phyloP scores from a whole-genome alignment of 2,329 filamentous ascomycete genomes.

The Fusarium sp. region DNA sequence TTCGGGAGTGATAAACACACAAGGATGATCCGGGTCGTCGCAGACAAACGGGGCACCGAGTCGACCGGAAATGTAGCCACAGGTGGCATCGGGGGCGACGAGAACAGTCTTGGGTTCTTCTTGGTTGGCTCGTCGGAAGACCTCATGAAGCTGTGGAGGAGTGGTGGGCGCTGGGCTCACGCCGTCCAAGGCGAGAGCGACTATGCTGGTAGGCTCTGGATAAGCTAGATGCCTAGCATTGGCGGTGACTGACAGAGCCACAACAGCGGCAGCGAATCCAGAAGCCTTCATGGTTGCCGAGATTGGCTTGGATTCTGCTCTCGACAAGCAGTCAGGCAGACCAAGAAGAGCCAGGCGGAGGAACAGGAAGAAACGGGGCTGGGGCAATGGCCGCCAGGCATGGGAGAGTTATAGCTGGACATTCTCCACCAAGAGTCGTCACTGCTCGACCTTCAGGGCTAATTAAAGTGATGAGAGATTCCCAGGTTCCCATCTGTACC shows the following conservation, averaged over 20 bases:
- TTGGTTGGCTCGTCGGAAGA: constrained; percentile 45
- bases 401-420: neutral
- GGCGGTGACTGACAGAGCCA: constrained; percentile 46
- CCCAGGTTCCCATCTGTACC: neutral
- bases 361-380: constrained; percentile 1
- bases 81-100: constrained; percentile 59
- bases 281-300: constrained; percentile 37
- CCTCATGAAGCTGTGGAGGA: constrained; percentile 48
- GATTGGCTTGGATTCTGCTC: neutral
- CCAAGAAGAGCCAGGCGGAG: neutral
- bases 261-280: constrained; percentile 29
- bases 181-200: constrained; percentile 48
- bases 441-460: neutral
- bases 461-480: neutral
- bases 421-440: neutral
- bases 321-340: neutral
- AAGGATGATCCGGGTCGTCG: constrained; percentile 44
- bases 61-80: constrained; percentile 57
- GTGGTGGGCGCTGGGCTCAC: constrained; percentile 53
- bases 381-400: neutral
- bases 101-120: constrained; percentile 47
- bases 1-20: constrained; percentile 52
- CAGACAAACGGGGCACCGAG: constrained; percentile 54
- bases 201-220: constrained; percentile 48
- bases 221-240: constrained; percentile 43